Evolutionary conservation across 495 filamentous ascomycete species (phyloP), one percentile per base, ranked within the genome.

Genomic region (Penicillium silybi): DNA sequence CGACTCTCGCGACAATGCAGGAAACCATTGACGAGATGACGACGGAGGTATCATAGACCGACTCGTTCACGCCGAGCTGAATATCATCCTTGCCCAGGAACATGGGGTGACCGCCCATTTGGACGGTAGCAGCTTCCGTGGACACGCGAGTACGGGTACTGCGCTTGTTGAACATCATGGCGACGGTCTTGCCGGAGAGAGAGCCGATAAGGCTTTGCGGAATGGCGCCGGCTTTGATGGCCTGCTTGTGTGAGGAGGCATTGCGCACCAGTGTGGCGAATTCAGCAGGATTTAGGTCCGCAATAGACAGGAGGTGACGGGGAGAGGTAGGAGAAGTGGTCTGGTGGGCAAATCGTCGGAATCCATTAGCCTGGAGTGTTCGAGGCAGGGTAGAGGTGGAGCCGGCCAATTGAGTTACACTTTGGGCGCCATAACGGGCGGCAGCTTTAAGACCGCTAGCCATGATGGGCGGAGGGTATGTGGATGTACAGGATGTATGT

Each of bases 141-240:
- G 90, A 96, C 23, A 98, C 85, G 43, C 93, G 82, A 15, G 93
- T 98, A 41, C 93, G 80, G 13, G 93, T 98, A 56, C 86, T 91
- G 23, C 92, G 84, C 74, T 98, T 98, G 75, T 78, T 91, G 78
- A 98, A 97, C 76, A 91, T 86, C 85, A 98, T 88, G 52, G 93
- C 92, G 11, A 97, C 80, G 3, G 92, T 95, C 69, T 90, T 82
- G 19, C 89, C 89, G 18, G 79, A 74, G 52, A 92, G 63, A 1
- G 78, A 60, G 16, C 76, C 73, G 9, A 80, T 65, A 13, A 88
- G 69, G 37, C 72, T 71, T 41, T 75, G 69, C 2, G 87, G 85
- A 34, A 83, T 70, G 29, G 77, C 69, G 15, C 85, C 84, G 27
- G 83, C 81, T 70, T 95, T 96, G 74, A 93, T 81, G 55, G 82